These are phyloP conservation scores for Coemansia sp. DNA, from an alignment of 192 early-diverging fungal genomes.

Conservation along the genomic window DNA sequence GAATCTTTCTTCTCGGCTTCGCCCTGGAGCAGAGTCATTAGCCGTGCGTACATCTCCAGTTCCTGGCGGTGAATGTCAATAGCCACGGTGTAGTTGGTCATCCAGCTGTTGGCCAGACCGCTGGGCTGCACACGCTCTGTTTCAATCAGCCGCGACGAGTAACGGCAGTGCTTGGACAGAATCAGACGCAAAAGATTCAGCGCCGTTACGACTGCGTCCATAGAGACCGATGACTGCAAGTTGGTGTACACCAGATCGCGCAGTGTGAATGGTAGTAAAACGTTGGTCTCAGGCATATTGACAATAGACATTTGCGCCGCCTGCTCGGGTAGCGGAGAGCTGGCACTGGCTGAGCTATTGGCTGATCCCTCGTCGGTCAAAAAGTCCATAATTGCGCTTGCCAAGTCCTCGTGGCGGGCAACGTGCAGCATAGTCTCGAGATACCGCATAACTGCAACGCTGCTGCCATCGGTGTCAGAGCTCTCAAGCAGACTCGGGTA, in stretches of 20 bases:
- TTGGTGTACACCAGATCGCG: slow-evolving; percentile 85
- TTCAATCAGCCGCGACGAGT: slow-evolving; percentile 72
- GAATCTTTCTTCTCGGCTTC: slow-evolving; percentile 16
- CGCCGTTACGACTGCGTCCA: slow-evolving; percentile 79
- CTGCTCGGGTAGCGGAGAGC: slow-evolving; percentile 3
- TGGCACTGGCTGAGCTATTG: slow-evolving; percentile 16
- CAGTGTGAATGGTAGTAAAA: slow-evolving; percentile 62
- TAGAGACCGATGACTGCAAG: slow-evolving; percentile 77
- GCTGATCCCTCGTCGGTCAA: slow-evolving; percentile 69
- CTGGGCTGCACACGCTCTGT: slow-evolving; percentile 59
- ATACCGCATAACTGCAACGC: slow-evolving; percentile 86
- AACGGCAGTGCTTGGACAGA: slow-evolving; percentile 74
- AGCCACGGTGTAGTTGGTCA: slow-evolving; percentile 49
- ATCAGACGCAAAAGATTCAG: slow-evolving; percentile 76
- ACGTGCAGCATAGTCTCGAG: slow-evolving; percentile 78
- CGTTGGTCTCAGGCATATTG: neutral
- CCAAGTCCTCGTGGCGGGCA: slow-evolving; percentile 71
- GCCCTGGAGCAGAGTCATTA: slow-evolving; percentile 48
- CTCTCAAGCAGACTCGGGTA: slow-evolving; percentile 81
- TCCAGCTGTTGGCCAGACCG: slow-evolving; percentile 38
- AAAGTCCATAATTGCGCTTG: slow-evolving; percentile 73
- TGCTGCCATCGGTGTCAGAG: slow-evolving; percentile 89
- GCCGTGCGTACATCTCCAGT: slow-evolving; percentile 52
- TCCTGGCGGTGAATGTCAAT: slow-evolving; percentile 53
- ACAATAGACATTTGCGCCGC: neutral